Conservation (phyloP, 441 rosid genomes). For the Adansonia grandidieri region DNA sequence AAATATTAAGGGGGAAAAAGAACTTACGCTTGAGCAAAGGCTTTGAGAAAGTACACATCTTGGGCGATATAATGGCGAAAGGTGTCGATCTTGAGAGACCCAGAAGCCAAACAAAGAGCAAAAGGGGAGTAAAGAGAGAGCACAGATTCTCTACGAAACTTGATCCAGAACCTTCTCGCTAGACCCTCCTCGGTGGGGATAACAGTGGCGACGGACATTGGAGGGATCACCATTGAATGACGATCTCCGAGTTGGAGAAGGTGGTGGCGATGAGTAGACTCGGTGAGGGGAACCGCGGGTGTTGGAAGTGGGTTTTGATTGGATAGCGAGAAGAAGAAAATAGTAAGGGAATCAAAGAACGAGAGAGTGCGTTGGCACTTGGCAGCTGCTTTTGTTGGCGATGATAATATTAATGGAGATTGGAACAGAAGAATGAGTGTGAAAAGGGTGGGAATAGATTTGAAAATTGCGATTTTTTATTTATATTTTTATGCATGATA, state of each 20-base stretch:
- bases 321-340: conserved; percentile 38
- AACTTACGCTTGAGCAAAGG: conserved; percentile 86
- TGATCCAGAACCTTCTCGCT: conserved; percentile 70
- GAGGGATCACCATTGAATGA: conserved; percentile 39
- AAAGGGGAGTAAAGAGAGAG: conserved; percentile 69
- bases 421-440: no score
- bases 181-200: conserved; percentile 52
- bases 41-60: conserved; percentile 78
- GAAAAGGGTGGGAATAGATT: no score
- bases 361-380: not conserved
- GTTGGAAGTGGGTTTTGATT: conserved; percentile 39
- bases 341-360: conserved; percentile 40
- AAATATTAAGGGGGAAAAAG: not conserved
- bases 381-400: conserved; percentile 20
- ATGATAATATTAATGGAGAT: not conserved
- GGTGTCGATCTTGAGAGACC: conserved; percentile 64
- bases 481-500: no score
- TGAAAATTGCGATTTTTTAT: no score
- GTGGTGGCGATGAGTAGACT: conserved; percentile 12
- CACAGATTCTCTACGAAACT: conserved; percentile 58
- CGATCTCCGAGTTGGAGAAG: conserved; percentile 25
- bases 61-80: conserved; percentile 83
- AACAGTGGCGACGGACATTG: conserved; percentile 18
- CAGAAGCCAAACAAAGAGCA: conserved; percentile 74
- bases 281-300: conserved; percentile 22